Evolutionary conservation across 176 grass and related monocot genomes (phyloP).

Genomic region (Zoysia pacifica): DNA sequence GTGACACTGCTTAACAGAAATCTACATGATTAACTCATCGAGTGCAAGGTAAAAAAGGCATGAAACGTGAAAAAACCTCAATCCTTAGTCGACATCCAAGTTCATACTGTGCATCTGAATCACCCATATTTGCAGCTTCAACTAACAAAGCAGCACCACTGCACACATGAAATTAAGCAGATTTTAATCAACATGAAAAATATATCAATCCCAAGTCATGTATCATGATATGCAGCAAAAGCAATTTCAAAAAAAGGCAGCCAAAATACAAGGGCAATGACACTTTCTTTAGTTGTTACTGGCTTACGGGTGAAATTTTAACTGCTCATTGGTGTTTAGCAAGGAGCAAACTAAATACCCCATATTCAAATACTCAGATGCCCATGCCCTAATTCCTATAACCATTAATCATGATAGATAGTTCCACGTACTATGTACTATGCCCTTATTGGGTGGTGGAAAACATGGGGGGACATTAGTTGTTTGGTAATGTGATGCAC

Average conservation of each 20-base stretch:
- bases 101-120: slow-evolving; percentile 93
- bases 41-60: not conserved
- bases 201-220: not conserved
- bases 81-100: slow-evolving; percentile 83
- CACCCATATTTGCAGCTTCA: slow-evolving; percentile 95
- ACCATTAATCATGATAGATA: not conserved
- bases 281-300: not conserved
- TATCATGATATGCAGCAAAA: slow-evolving; percentile 15
- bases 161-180: slow-evolving; percentile 24
- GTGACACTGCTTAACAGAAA: not conserved
- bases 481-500: not conserved
- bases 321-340: not conserved
- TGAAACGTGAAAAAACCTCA: slow-evolving; percentile 55
- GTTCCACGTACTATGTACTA: not conserved
- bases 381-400: not conserved
- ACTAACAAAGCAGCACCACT: slow-evolving; percentile 92
- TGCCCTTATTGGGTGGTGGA: not conserved
- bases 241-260: slow-evolving; percentile 16
- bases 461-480: not conserved
- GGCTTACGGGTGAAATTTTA: not conserved
- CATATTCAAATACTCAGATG: not conserved
- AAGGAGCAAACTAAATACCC: not conserved
- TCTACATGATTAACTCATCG: slow-evolving; percentile 18
- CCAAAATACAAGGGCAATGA: not conserved
- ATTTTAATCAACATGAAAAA: slow-evolving; percentile 29